These are phyloP conservation scores for Setaria italica DNA, from an alignment of 202 grass and related monocot genomes.

Conservation along the genomic window DNA sequence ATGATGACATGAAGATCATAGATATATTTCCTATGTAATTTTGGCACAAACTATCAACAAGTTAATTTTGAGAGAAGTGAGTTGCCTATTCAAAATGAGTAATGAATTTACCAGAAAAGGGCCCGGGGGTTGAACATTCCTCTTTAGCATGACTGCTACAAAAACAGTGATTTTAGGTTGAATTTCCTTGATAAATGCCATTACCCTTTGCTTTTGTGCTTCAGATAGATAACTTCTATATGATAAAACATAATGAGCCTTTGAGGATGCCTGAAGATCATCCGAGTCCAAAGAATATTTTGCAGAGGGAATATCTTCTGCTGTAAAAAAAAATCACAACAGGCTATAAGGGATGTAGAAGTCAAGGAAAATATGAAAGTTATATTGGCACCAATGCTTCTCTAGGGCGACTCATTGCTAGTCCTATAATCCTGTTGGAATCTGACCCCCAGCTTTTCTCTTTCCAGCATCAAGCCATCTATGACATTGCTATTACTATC, in stretches of 20 bases:
- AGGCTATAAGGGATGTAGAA: not conserved
- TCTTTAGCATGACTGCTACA: constrained; percentile 41
- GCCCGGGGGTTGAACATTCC: constrained; percentile 8
- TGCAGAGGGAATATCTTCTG: constrained; percentile 6
- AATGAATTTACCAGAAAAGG: constrained; percentile 44
- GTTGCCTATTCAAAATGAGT: not conserved
- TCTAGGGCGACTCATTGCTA: not conserved
- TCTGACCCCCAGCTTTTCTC: not conserved
- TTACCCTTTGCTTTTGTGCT: constrained; percentile 43
- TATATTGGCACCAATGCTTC: not conserved
- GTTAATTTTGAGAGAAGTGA: not conserved
- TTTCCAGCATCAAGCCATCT: not conserved
- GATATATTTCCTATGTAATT: not conserved
- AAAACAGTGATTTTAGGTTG: constrained; percentile 41
- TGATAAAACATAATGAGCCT: constrained; percentile 28
- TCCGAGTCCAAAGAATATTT: constrained; percentile 8
- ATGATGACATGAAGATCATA: constrained; percentile 2
- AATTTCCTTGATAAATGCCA: constrained; percentile 35
- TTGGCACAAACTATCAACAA: not conserved
- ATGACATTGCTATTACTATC: not conserved
- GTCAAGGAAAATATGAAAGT: not conserved
- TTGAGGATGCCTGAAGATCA: not conserved
- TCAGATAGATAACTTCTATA: constrained; percentile 31
- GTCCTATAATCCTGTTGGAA: not conserved
- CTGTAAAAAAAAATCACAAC: constrained; percentile 2